Evolutionary conservation across 2,329 filamentous ascomycete genomes (phyloP), one percentile per base, ranked within the genome.

Genomic region (Myriangium duriaei): DNA sequence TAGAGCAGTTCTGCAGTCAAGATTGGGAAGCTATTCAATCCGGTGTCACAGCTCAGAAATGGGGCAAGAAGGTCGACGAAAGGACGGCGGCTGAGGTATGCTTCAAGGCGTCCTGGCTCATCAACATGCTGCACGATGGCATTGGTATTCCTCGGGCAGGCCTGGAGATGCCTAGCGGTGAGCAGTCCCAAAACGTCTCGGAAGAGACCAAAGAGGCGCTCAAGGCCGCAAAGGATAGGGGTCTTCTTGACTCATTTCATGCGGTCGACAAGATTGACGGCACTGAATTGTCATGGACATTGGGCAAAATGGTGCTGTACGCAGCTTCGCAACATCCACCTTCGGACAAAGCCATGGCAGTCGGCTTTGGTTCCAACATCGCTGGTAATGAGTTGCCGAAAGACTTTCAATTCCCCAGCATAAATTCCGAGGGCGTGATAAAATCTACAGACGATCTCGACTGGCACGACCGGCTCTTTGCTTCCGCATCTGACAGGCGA

Each of bases 91-190:
- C 80, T 46, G 79, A 93, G 53, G 82, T 93, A 2, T 98, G 91
- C 57, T 98, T 98, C 69, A 98, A 98, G 58, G 87, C 91, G 0
- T 91, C 85, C 4, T 98, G 92, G 91, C 67, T 98, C 31, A 94
- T 98, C 54, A 98, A 92, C 50, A 79, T 98, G 52, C 69, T 98
- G 3, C 88, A 98, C 52, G 84, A 95, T 45, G 91, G 91, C 2
- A 95, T 98, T 47, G 92, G 91, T 1, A 77, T 98, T 36, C 92
- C 92, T 4, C 74, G 87, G 35, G 68, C 91, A 4, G 85, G 83
- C 1, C 61, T 94, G 11, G 88, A 59, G 42, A 43, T 26, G 21
- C 21, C 21, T n/a, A n/a, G n/a, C 48, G 21, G 21, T n/a, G 21
- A 26, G 7, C 21, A 26, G 21, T 7, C 7, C 7, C n/a, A 7